Evolutionary conservation across 768 basidiomycete species (phyloP), one percentile per base, ranked within the genome.

Genomic region (Inosperma sp.): DNA sequence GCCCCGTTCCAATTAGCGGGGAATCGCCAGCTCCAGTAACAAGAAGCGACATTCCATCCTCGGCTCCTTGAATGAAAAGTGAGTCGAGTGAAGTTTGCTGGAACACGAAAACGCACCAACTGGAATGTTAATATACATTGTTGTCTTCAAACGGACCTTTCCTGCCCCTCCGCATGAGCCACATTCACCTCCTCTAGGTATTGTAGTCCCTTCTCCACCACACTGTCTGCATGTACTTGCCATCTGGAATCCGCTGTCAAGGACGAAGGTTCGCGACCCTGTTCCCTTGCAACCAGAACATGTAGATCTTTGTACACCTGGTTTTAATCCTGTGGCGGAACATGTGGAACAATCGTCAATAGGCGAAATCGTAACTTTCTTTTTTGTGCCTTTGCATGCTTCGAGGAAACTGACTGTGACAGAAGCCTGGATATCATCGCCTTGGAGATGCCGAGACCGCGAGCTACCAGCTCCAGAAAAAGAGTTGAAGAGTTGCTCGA

Each of bases 241-340:
- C 92, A 99, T 94, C 65, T 93, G 89, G 81, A 99, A 98, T 14
- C 96, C 96, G 65, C 79, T 86, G 62, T 91, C 84, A 62, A 99
- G 80, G 47, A 91, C 84, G 67, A 89, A 97, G 14, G 93, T 90
- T 66, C 84, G 81, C 29, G 86, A 82, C 37, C 96, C 96, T 19
- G 88, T 78, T 49, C 96, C 96, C 51, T 83, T 77, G 69, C 96
- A 99, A 29, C 84, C 69, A 44, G 72, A 62, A 69, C 96, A 99
- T 23, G 82, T 80, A 43, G 80, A 76, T 59, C 88, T 78, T 70
- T 93, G 88, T 29, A 88, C 82, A 26, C 95, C 95, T 17, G 81
- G 69, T 69, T 88, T 96, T 63, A 99, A 68, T 7, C 96, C 96
- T 59, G 77, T 81, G 10, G 93, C 93, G 31, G 81, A 78, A 70